phyloP scores from a whole-genome alignment of 1,284 basidiomycete genomes.

The Pyrrhoderma noxium region DNA sequence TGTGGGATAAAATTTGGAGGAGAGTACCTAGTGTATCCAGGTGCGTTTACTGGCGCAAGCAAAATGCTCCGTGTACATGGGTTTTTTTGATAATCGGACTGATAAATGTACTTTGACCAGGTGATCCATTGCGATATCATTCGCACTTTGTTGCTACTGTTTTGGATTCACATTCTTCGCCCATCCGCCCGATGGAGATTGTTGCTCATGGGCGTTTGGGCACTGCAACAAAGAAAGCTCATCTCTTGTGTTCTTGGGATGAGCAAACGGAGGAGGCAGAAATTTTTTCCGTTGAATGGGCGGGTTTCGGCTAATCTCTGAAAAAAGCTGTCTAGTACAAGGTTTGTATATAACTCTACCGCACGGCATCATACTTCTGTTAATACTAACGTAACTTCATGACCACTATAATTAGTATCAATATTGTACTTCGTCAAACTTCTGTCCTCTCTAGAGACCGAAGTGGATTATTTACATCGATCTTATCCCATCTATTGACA shows the following conservation, averaged over 20 bases:
- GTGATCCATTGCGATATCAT: slow-evolving; percentile 94
- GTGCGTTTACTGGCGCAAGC: slow-evolving; percentile 37
- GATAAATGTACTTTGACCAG: slow-evolving; percentile 35
- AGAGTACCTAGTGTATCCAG: slow-evolving; percentile 94
- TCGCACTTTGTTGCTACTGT: slow-evolving; percentile 92
- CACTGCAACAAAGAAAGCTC: slow-evolving; percentile 96
- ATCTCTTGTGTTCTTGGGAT: slow-evolving; percentile 86
- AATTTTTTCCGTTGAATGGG: slow-evolving; percentile 87
- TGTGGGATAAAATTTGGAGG: slow-evolving; percentile 91
- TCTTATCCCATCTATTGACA: slow-evolving; percentile 33
- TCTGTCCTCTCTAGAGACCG: slow-evolving; percentile 27
- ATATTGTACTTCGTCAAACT: slow-evolving; percentile 1
- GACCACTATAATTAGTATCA: neutral
- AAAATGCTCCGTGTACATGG: too few relatives aligned
- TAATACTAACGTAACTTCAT: neutral
- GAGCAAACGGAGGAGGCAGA: slow-evolving; percentile 59
- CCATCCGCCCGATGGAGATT: slow-evolving; percentile 81
- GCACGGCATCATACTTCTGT: neutral
- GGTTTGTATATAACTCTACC: neutral
- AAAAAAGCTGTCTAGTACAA: neutral
- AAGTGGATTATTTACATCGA: slow-evolving; percentile 31
- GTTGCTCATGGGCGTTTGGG: slow-evolving; percentile 93
- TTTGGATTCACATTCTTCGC: slow-evolving; percentile 51
- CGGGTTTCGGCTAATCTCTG: slow-evolving; percentile 68
- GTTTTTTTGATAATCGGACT: neutral